A percentile compares a stretch with the other conserved stretches of the same genome.
Conservation (phyloP, 2,329 filamentous ascomycete genomes). For the Penicillium sp. region DNA sequence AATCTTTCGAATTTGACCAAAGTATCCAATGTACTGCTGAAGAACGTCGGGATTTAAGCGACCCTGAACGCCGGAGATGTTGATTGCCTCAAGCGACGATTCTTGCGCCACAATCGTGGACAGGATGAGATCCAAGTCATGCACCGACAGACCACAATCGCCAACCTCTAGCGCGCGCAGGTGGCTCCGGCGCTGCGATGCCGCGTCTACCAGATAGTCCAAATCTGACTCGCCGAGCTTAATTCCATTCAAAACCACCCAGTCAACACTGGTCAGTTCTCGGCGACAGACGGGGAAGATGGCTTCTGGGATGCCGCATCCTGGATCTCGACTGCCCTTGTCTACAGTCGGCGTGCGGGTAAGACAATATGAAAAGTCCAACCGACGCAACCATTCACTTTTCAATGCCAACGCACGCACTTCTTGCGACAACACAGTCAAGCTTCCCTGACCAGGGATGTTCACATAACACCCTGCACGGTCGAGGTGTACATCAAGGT, state of each 20-base stretch:
- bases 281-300: conserved; percentile 62
- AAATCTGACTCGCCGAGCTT: conserved; percentile 65
- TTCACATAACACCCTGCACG: conserved; percentile 54
- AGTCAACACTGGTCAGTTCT: conserved; percentile 63
- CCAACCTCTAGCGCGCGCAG: conserved; percentile 63
- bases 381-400: conserved; percentile 55
- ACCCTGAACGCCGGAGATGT: conserved; percentile 62
- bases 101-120: conserved; percentile 60
- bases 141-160: conserved; percentile 51
- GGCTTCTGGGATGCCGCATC: conserved; percentile 64
- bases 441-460: conserved; percentile 48
- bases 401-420: conserved; percentile 62
- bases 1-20: conserved; percentile 59
- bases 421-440: conserved; percentile 62
- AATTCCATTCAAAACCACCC: conserved; percentile 63
- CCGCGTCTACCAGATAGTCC: conserved; percentile 61
- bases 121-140: conserved; percentile 53
- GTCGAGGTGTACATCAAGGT: conserved; percentile 57
- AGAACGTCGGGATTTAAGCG: conserved; percentile 60
- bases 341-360: conserved; percentile 51
- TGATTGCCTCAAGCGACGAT: conserved; percentile 60
- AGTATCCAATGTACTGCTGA: conserved; percentile 60
- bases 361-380: conserved; percentile 62
- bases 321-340: conserved; percentile 50
- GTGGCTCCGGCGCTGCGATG: conserved; percentile 58